A percentile compares a stretch with the other conserved stretches of the same genome.
Evolutionary conservation across 73 alveolate genomes (phyloP).

Genomic region (Symbiodinium natans): DNA sequence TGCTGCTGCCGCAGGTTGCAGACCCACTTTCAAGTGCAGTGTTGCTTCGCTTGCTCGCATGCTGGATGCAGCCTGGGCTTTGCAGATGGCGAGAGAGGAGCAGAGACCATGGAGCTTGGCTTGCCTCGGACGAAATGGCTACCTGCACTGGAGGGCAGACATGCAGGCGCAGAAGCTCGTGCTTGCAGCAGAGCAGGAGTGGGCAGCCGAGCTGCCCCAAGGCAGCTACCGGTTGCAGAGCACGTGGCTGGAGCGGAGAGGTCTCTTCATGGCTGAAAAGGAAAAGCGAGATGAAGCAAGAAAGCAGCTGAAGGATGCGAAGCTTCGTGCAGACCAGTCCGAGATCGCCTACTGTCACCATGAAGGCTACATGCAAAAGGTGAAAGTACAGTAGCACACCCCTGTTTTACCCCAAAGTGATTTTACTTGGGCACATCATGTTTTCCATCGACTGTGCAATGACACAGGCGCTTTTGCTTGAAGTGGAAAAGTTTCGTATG

Average conservation of each 20-base stretch:
- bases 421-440: too few species aligned
- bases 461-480: too few species aligned
- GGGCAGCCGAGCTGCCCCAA: not conserved
- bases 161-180: too few species aligned
- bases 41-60: not conserved
- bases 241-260: not conserved
- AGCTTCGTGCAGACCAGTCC: not conserved
- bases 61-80: not conserved
- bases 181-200: not conserved
- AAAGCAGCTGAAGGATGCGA: not conserved
- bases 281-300: not conserved
- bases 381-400: too few species aligned
- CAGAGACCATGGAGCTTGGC: not conserved
- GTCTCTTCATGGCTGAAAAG: not conserved
- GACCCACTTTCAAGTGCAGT: not conserved
- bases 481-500: too few species aligned
- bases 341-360: not conserved
- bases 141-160: not conserved
- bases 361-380: too few species aligned
- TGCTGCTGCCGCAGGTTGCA: not conserved
- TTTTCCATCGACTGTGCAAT: too few species aligned
- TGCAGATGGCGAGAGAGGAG: not conserved
- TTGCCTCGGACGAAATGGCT: not conserved
- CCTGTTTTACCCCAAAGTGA: too few species aligned
- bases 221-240: not conserved